Base-by-base conservation (phyloP, 2,329 filamentous ascomycete species). In the Ceratocystis alfenasii region DNA sequence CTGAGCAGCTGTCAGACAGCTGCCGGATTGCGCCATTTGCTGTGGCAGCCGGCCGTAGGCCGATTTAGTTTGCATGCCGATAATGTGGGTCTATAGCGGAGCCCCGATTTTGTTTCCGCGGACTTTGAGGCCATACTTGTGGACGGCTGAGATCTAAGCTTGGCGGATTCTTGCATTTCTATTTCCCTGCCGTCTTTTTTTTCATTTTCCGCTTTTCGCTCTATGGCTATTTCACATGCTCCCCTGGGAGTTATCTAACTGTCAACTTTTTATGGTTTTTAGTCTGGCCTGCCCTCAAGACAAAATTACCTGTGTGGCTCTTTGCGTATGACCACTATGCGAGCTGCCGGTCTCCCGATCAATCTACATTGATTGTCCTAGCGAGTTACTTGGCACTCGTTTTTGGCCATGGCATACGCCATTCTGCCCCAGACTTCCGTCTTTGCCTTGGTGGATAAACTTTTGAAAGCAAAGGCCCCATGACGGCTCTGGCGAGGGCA, bases 371-470 rank as follows among this genome's bases (percentile, higher is more conserved):
- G n/a, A 53, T 57, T 57, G 53, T 28, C 5, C 15, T 2, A 12
- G n/a, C 12, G 15, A 8, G 10, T 17, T 8, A 10, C 53, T 57
- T 57, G 53, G 53, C 28, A 57, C 30, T 57, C 28, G 53, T 57
- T 28, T 57, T 57, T 28, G 5, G 12, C n/a, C 53, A 17, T 57
- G 25, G 17, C 12, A 57, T 57, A 57, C 53, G 53, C 53, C 53
- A 57, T 57, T 57, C 15, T 57, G 53, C 53, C 53, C 53, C 53
- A 57, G 53, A 57, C 53, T 57, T 57, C 12, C 53, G 53, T 57
- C 53, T 57, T 57, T 33, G 17, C 28, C 53, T 57, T 17, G 53
- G 53, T 57, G 53, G 53, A 57, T 57, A 57, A 33, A 57, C 53
- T 28, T 33, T 57, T 17, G 15, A 15, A 57, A 57, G 53, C 53